Conservation (phyloP, 1,139 yeast genomes). For the Suhomyces anneliseae region DNA sequence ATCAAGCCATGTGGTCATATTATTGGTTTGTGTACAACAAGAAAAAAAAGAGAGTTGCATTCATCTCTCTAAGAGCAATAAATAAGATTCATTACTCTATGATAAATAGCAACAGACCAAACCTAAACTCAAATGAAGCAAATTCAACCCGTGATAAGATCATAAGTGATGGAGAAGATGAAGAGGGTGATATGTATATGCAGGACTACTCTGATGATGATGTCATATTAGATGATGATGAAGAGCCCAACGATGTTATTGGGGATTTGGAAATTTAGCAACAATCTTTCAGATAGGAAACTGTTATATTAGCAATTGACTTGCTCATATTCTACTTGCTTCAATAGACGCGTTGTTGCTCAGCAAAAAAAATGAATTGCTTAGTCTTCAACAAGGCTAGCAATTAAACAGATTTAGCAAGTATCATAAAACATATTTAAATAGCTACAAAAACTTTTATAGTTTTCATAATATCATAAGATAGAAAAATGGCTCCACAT, state of each 20-base stretch:
- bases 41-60: slow-evolving; percentile 87
- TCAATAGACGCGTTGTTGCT: too few relatives aligned
- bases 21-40: slow-evolving; percentile 93
- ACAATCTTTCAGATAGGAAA: too few relatives aligned
- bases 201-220: slow-evolving; percentile 31
- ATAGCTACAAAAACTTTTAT: background rate
- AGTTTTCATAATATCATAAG: background rate
- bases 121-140: slow-evolving; percentile 14
- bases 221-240: slow-evolving; percentile 30
- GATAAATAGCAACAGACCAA: slow-evolving; percentile 23
- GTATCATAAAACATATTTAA: background rate
- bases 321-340: too few relatives aligned
- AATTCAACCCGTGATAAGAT: slow-evolving; percentile 20
- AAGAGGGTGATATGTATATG: slow-evolving; percentile 22
- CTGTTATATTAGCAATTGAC: background rate
- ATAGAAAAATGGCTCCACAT: slow-evolving; percentile 2
- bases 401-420: background rate
- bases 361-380: too few relatives aligned
- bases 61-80: slow-evolving; percentile 57
- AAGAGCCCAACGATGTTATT: slow-evolving; percentile 30
- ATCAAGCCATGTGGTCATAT: slow-evolving; percentile 83
- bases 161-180: slow-evolving; percentile 20
- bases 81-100: slow-evolving; percentile 42
- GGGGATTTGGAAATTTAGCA: slow-evolving; percentile 37
- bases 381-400: background rate